Conservation (phyloP, 176 grass and related monocot species). For the Triticum urartu region DNA sequence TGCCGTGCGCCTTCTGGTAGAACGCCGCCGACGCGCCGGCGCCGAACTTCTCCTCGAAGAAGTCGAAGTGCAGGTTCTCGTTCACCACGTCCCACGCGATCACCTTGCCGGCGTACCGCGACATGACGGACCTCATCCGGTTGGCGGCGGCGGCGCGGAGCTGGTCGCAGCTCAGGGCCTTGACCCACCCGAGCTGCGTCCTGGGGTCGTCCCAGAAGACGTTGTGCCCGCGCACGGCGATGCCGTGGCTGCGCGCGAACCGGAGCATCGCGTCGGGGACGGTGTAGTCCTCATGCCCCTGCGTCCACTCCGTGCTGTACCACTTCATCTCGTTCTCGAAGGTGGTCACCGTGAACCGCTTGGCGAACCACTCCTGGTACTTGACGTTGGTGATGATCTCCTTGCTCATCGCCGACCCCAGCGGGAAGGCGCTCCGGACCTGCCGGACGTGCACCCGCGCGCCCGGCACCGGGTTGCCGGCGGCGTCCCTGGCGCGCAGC, state of each 20-base stretch:
- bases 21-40: conserved; percentile 45
- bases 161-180: conserved; percentile 5
- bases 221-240: conserved; percentile 74
- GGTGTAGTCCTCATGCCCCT: conserved; percentile 58
- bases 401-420: conserved; percentile 62
- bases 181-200: conserved; percentile 39
- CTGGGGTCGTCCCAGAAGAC: conserved; percentile 73
- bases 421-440: conserved; percentile 54
- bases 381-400: conserved; percentile 57
- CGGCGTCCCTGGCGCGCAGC: conserved; percentile 37
- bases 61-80: conserved; percentile 78
- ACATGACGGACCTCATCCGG: conserved; percentile 57
- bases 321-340: conserved; percentile 99
- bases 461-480: conserved; percentile 47
- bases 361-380: conserved; percentile 80
- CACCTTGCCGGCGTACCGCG: conserved; percentile 59
- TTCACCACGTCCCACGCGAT: conserved; percentile 97
- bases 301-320: conserved; percentile 56
- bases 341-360: conserved; percentile 81
- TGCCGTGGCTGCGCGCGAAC: conserved; percentile 48
- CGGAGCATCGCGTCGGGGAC: conserved; percentile 67
- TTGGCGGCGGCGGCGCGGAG: conserved; percentile 13
- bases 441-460: conserved; percentile 54
- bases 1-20: conserved; percentile 51
- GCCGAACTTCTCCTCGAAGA: conserved; percentile 64